Evolutionary conservation across 1,284 basidiomycete species (phyloP), one percentile per base, ranked within the genome.

Genomic region (Ustilago curta): DNA sequence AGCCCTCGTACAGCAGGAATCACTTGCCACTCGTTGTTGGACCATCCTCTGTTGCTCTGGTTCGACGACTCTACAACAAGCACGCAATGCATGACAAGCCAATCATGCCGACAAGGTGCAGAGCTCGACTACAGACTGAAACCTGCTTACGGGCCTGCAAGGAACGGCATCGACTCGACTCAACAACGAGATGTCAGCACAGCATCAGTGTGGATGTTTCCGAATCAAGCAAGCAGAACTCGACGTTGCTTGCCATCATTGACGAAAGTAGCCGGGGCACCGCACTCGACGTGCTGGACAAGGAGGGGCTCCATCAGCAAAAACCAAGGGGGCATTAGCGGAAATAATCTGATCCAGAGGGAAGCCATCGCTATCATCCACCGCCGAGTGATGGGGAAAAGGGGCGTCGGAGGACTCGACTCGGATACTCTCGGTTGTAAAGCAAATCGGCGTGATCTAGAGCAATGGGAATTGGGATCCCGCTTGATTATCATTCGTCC

Each of bases 21-120:
- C 31, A 32, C 35, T 37, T 37, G 35, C 35, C 35, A 37, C 35
- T 37, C 6, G 4, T 37, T 2, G 14, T 4, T 32, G 6, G 11
- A 8, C 11, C 31, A 32, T 12, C 31, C 31, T 37, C 35, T 37
- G 35, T 37, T 14, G 14, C 35, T 37, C 35, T 37, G 35, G 16
- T 37, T 37, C 14, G 35, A 37, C 35, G 35, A 37, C 35, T 37
- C 8, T 2, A 31, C 16, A 6, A 8, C 12, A 8, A 25, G 18
- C 16, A 14, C 19, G 19, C 45, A n/a, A 31, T 45, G 45, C 27
- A 29, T n/a, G 16, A 25, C 27, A 16, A 31, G 6, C 16, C 16
- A 16, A 47, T 29, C 16, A 47, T 47, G 45, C 45, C 45, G 45
- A 47, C 25, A 31, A 47, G 45, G 45, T 29, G 45, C 45, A 47